A percentile compares a stretch with the other conserved stretches of the same genome.
phyloP scores from a whole-genome alignment of 352 stramenopile genomes.

The Phytophthora idaei region DNA sequence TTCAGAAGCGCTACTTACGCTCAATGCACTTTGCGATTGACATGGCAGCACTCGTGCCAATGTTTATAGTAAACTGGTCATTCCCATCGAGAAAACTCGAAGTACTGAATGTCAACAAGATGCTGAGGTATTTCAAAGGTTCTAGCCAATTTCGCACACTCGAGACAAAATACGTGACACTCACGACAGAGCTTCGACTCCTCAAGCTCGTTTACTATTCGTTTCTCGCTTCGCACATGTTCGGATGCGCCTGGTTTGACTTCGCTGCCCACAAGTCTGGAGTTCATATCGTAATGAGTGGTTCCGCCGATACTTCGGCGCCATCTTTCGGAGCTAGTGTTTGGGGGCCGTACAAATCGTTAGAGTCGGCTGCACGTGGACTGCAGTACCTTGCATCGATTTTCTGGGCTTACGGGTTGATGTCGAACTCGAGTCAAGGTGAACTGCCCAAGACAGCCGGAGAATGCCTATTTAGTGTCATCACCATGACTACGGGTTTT shows the following conservation, averaged over 20 bases:
- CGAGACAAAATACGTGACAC: slow-evolving; percentile 57
- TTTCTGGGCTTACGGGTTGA: slow-evolving; percentile 63
- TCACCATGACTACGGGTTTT: slow-evolving; percentile 63
- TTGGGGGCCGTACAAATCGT: slow-evolving; percentile 34
- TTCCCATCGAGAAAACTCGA: slow-evolving; percentile 31
- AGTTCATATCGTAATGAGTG: slow-evolving; percentile 34
- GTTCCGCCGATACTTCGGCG: slow-evolving; percentile 14
- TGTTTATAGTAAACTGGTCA: slow-evolving; percentile 53
- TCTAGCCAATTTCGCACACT: slow-evolving; percentile 52
- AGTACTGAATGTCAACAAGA: slow-evolving; percentile 61
- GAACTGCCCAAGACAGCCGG: slow-evolving; percentile 52
- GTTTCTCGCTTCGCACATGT: slow-evolving; percentile 56
- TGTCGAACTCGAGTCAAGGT: slow-evolving; percentile 61
- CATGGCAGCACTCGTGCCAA: slow-evolving; percentile 43
- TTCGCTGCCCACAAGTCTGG: slow-evolving; percentile 58
- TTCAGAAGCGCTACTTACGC: slow-evolving; percentile 50
- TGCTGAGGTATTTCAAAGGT: slow-evolving; percentile 57
- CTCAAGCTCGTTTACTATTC: slow-evolving; percentile 65
- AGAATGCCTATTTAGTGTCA: slow-evolving; percentile 62
- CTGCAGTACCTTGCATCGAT: slow-evolving; percentile 56
- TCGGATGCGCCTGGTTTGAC: slow-evolving; percentile 67
- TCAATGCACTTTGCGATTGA: slow-evolving; percentile 53
- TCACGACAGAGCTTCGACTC: slow-evolving; percentile 54
- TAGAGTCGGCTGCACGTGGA: slow-evolving; percentile 29
- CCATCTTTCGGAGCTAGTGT: slow-evolving; percentile 38